Evolutionary conservation across 805 yeast genomes (phyloP), one percentile per base, ranked within the genome.

Genomic region (Zygosaccharomyces pseudorouxii): DNA sequence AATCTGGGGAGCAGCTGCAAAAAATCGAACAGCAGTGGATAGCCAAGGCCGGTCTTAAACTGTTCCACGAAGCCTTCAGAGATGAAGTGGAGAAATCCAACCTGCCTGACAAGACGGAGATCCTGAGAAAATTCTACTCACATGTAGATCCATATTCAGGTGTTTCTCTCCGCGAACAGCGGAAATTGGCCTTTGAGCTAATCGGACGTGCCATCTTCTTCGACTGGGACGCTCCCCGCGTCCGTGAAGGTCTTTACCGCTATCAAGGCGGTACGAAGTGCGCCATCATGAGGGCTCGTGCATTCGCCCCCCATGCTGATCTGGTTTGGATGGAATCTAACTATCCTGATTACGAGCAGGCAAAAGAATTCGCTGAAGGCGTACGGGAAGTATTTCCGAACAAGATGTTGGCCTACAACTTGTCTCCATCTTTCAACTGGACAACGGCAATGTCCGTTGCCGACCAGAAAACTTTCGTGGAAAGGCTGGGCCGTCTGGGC

Each of bases 361-460:
- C 97, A 55, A 80, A 82, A 71, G 96, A 89, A 73, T 92, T 92
- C 65, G 93, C 98, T 48, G 86, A 82, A 40, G 97, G 98, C 64
- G 95, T 92, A 56, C 80, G 83, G 67, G 78, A 80, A 29, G 75
- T 75, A 51, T 86, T 69, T 72, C 98, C 98, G 58, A 78, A 86
- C 56, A 90, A 92, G 72, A 90, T 97, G 98, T 78, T 92, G 59
- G 95, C 97, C 46, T 92, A 92, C 77, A 92, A 92, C 78, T 77
- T 92, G 70, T 89, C 97, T 27, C 98, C 98, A 57, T 88, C 96
- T 5, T 92, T 92, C 82, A 92, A 92, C 80, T 92, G 98, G 98
- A 88, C 89, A 69, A 81, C 82, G 55, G 97, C 97, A 47, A 88
- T 92, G 97, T 73, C 84, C 46, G 73, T 84, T 22, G 77, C 77